These are phyloP conservation scores for Fusarium circinatum DNA, from an alignment of 2,329 filamentous ascomycete species.

Conservation along the genomic window DNA sequence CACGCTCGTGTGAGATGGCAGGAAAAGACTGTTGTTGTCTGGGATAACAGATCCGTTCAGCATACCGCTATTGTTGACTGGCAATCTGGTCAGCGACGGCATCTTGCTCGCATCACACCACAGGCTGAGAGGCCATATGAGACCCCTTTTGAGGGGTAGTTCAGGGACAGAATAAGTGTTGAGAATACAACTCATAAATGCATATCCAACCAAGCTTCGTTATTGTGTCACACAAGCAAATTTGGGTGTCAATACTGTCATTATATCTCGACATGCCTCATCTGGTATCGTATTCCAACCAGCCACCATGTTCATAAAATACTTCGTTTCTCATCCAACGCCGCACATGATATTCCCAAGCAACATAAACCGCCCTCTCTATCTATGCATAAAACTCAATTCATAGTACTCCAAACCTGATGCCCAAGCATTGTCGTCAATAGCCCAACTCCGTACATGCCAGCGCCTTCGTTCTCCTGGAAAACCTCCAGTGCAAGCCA, in stretches of 20 bases:
- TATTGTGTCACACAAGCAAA: too few species aligned
- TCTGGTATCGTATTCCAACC: not conserved
- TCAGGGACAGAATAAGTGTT: not conserved
- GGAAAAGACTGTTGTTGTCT: slow-evolving; percentile 82
- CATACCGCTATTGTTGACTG: slow-evolving; percentile 86
- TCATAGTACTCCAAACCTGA: slow-evolving; percentile 40
- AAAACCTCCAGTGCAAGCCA: slow-evolving; percentile 49
- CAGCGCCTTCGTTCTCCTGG: slow-evolving; percentile 38
- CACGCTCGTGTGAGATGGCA: slow-evolving; percentile 82
- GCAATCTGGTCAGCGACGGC: slow-evolving; percentile 80
- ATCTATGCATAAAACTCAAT: slow-evolving; percentile 21
- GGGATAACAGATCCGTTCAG: slow-evolving; percentile 84
- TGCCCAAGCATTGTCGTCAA: slow-evolving; percentile 49
- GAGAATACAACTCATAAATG: not conserved
- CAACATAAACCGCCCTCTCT: not conserved
- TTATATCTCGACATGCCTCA: not conserved
- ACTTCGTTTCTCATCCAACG: slow-evolving; percentile 17
- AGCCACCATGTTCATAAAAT: slow-evolving; percentile 6
- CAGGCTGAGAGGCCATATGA: slow-evolving; percentile 83
- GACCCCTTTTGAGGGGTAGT: slow-evolving; percentile 59
- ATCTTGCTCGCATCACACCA: slow-evolving; percentile 84
- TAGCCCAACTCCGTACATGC: slow-evolving; percentile 43
- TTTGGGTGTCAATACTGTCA: not conserved
- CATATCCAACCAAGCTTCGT: not conserved
- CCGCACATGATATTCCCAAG: slow-evolving; percentile 17